phyloP scores from a whole-genome alignment of 1,139 yeast genomes.

The Pichia sp. region DNA sequence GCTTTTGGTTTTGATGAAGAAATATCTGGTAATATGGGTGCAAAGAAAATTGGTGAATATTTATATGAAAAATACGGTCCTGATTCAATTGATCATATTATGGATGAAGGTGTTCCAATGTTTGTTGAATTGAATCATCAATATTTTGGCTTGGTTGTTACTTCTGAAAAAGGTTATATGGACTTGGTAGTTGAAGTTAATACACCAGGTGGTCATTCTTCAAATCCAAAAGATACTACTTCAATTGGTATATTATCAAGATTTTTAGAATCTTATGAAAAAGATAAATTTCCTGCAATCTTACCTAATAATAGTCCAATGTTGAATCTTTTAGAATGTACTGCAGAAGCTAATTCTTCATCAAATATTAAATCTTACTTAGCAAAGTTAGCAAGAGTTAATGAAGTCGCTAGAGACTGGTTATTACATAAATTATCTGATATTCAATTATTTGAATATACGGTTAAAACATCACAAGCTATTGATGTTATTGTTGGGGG shows the following conservation, averaged over 20 bases:
- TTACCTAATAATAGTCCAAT: constrained; percentile 47
- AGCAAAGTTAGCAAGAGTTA: constrained; percentile 13
- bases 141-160: constrained; percentile 49
- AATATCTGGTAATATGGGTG: constrained; percentile 53
- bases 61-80: constrained; percentile 48
- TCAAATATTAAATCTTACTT: not conserved
- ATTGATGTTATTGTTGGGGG: constrained; percentile 57
- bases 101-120: constrained; percentile 53
- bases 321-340: constrained; percentile 40
- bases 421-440: constrained; percentile 30
- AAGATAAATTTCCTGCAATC: constrained; percentile 39
- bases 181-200: constrained; percentile 43
- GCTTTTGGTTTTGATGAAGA: constrained; percentile 76
- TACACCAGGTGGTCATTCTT: constrained; percentile 69
- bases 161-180: constrained; percentile 62
- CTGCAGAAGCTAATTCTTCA: constrained; percentile 32
- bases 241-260: constrained; percentile 62
- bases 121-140: constrained; percentile 10
- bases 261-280: constrained; percentile 44
- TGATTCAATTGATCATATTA: constrained; percentile 45
- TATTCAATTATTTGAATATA: constrained; percentile 30
- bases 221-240: constrained; percentile 64
- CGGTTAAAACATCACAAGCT: constrained; percentile 55
- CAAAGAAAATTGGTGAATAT: constrained; percentile 37
- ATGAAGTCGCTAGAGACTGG: constrained; percentile 31